Evolutionary conservation across 768 basidiomycete genomes (phyloP).

Genomic region (Lentinula sp.): DNA sequence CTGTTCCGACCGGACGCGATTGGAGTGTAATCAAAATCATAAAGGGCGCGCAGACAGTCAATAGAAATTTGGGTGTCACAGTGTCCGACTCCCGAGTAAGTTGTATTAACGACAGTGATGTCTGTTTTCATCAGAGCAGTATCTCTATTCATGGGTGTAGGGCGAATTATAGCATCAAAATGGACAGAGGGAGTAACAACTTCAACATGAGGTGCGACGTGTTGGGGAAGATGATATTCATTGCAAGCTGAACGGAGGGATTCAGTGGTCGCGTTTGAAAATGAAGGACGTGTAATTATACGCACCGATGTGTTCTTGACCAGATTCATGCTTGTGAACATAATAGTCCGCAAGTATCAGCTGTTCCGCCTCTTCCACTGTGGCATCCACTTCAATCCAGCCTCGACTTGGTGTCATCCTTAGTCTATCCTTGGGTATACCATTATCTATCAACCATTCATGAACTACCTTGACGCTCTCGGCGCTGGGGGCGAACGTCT

Average conservation of each 20-base stretch:
- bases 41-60: slow-evolving; percentile 32
- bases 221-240: slow-evolving; percentile 32
- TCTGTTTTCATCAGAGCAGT: slow-evolving; percentile 14
- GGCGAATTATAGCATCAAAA: slow-evolving; percentile 20
- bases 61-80: slow-evolving; percentile 35
- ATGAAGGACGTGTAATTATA: background rate
- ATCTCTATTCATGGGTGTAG: slow-evolving; percentile 9
- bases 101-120: slow-evolving; percentile 4
- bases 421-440: slow-evolving; percentile 28
- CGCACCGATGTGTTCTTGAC: slow-evolving; percentile 31
- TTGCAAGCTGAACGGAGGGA: slow-evolving; percentile 23
- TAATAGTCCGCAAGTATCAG: slow-evolving; percentile 37
- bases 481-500: slow-evolving; percentile 33
- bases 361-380: slow-evolving; percentile 35
- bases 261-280: background rate
- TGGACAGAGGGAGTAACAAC: slow-evolving; percentile 40
- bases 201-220: slow-evolving; percentile 31
- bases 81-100: slow-evolving; percentile 12
- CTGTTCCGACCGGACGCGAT: slow-evolving; percentile 23
- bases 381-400: slow-evolving; percentile 36
- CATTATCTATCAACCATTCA: slow-evolving; percentile 32
- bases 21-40: slow-evolving; percentile 27
- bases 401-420: slow-evolving; percentile 22
- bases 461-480: slow-evolving; percentile 29
- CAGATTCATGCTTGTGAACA: slow-evolving; percentile 32